These are phyloP conservation scores for Moesziomyces globuligerus DNA, from an alignment of 1,284 basidiomycete genomes.

Conservation along the genomic window DNA sequence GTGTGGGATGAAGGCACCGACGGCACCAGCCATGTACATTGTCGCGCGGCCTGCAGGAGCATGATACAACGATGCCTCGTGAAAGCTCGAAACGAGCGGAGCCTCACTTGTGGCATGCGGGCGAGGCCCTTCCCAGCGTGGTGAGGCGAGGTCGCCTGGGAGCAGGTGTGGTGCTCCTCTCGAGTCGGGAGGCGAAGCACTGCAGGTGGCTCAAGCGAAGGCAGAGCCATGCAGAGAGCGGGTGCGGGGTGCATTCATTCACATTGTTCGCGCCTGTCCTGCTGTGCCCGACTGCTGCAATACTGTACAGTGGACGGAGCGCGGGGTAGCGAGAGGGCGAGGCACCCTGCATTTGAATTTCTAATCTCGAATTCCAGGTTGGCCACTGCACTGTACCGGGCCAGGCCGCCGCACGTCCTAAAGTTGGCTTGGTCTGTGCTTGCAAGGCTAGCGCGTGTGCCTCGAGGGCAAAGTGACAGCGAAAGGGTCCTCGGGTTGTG, in stretches of 20 bases:
- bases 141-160: too few relatives aligned
- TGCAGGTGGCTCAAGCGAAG: slow-evolving; percentile 4
- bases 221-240: not conserved
- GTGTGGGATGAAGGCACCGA: slow-evolving; percentile 1
- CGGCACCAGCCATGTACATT: not conserved
- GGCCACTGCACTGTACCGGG: not conserved
- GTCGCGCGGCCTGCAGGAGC: not conserved
- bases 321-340: not conserved
- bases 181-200: too few relatives aligned
- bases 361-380: not conserved
- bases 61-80: slow-evolving; percentile 8
- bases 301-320: slow-evolving; percentile 5
- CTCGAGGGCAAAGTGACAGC: not conserved
- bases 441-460: too few relatives aligned
- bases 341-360: not conserved
- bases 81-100: slow-evolving; percentile 12
- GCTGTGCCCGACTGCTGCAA: slow-evolving; percentile 9
- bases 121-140: too few relatives aligned
- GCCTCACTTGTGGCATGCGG: slow-evolving; percentile 23
- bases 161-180: too few relatives aligned
- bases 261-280: slow-evolving; percentile 10
- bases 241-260: slow-evolving; percentile 19
- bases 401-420: too few relatives aligned
- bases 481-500: not conserved
- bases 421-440: not conserved